These are phyloP conservation scores for Arabidopsis thaliana DNA, from an alignment of 345 rosid species.

Conservation along the genomic window DNA sequence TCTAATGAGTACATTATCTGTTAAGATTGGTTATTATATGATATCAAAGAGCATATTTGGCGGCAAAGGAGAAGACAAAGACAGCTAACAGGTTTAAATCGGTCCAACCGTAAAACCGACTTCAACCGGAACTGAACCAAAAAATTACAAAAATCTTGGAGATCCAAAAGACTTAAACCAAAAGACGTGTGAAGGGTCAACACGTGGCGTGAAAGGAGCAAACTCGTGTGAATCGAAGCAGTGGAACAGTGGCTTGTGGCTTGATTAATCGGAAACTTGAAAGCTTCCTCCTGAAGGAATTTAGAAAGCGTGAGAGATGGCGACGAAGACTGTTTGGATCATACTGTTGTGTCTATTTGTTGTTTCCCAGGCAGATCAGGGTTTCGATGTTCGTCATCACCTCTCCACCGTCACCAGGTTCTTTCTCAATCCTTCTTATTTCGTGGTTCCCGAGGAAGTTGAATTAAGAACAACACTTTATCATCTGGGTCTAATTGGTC, in stretches of 20 bases:
- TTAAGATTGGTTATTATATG: slow-evolving; percentile 14
- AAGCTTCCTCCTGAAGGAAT: slow-evolving; percentile 12
- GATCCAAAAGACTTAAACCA: neutral
- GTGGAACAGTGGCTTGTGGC: neutral
- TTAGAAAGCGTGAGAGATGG: slow-evolving; percentile 37
- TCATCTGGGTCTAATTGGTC: slow-evolving; percentile 15
- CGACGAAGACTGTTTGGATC: slow-evolving; percentile 36
- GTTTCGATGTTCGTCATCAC: slow-evolving; percentile 71
- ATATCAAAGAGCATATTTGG: slow-evolving; percentile 33
- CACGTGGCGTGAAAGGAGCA: slow-evolving; percentile 30
- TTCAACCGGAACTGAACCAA: slow-evolving; percentile 29
- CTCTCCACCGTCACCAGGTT: slow-evolving; percentile 76
- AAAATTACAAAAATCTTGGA: neutral
- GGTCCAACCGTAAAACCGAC: slow-evolving; percentile 22
- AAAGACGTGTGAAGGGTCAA: neutral
- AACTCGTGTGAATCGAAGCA: slow-evolving; percentile 18
- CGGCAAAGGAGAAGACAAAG: slow-evolving; percentile 17
- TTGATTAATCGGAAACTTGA: neutral
- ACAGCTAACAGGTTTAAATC: neutral
- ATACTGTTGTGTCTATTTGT: slow-evolving; percentile 30
- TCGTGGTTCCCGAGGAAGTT: neutral
- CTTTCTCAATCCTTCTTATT: slow-evolving; percentile 4
- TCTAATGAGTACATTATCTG: neutral
- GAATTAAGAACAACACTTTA: slow-evolving; percentile 20
- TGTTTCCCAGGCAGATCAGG: slow-evolving; percentile 52